Evolutionary conservation across 495 filamentous ascomycete genomes (phyloP).

Genomic region (Podospora bellae-mahoneyi): DNA sequence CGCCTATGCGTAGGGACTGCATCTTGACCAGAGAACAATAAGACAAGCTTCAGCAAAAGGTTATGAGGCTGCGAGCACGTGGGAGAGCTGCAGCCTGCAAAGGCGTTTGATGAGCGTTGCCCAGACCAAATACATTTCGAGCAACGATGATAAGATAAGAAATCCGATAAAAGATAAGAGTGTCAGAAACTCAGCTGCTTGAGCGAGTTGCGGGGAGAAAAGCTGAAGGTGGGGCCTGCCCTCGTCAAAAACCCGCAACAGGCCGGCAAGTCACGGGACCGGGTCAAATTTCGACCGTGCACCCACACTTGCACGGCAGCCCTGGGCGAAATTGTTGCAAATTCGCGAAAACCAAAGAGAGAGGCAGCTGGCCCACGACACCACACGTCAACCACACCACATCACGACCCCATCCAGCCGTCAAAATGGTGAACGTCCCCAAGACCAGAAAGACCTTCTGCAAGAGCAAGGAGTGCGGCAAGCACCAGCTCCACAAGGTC

Average conservation of each 20-base stretch:
- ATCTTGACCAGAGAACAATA: too few relatives aligned
- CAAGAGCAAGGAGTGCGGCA: slow-evolving; percentile 91
- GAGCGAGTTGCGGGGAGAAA: neutral
- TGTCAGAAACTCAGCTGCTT: neutral
- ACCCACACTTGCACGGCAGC: slow-evolving; percentile 27
- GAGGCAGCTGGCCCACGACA: slow-evolving; percentile 25
- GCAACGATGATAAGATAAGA: neutral
- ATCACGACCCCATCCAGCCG: slow-evolving; percentile 33
- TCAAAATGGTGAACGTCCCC: slow-evolving; percentile 45
- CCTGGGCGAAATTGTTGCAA: slow-evolving; percentile 33
- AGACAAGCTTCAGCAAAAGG: too few relatives aligned
- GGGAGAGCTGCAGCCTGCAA: too few relatives aligned
- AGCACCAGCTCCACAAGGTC: slow-evolving; percentile 92
- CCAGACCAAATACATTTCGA: too few relatives aligned
- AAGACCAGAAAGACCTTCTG: slow-evolving; percentile 60
- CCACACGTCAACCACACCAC: slow-evolving; percentile 29
- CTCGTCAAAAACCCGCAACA: slow-evolving; percentile 7
- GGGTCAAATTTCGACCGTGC: slow-evolving; percentile 31
- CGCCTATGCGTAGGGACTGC: too few relatives aligned
- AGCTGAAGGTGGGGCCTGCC: slow-evolving; percentile 14
- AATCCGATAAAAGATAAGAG: neutral
- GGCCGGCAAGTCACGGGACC: slow-evolving; percentile 19
- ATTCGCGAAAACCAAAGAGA: slow-evolving; percentile 28
- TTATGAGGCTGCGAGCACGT: too few relatives aligned
- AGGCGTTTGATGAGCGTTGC: too few relatives aligned